Conservation (phyloP, 495 filamentous ascomycete genomes). For the Parmelia sp. region DNA sequence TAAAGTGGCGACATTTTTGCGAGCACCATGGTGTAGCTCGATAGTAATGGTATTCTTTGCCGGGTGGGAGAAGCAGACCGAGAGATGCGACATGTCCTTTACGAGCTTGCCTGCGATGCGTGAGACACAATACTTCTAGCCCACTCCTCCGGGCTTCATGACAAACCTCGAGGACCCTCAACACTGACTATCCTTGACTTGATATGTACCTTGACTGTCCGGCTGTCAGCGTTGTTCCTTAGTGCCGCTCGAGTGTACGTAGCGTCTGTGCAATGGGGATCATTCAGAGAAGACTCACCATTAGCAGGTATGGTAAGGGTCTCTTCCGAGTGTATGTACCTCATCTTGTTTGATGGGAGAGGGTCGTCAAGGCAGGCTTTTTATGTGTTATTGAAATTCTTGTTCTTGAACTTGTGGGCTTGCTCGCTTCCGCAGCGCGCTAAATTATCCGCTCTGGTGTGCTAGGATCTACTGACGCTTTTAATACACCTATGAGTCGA, state of each 20-base stretch:
- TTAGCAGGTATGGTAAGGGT: conserved; percentile 87
- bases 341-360: conserved; percentile 61
- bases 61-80: conserved; percentile 87
- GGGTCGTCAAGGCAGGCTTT: not conserved
- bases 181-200: conserved; percentile 92
- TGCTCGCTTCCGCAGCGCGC: conserved; percentile 15
- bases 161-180: conserved; percentile 81
- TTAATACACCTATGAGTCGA: no score
- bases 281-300: conserved; percentile 61
- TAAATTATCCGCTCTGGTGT: conserved; percentile 6
- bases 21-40: conserved; percentile 93
- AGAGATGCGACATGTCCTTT: conserved; percentile 93
- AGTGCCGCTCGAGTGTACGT: not conserved
- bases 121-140: not conserved
- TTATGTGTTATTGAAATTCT: conserved; percentile 2
- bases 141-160: not conserved
- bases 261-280: not conserved
- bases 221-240: conserved; percentile 6
- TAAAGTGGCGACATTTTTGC: conserved; percentile 95
- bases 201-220: conserved; percentile 87
- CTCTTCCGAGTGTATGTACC: conserved; percentile 97
- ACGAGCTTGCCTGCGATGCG: conserved; percentile 66
- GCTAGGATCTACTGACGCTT: no score
- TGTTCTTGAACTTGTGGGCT: conserved; percentile 8
- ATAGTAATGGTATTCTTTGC: conserved; percentile 80